These are phyloP conservation scores for Gentiana macrophylla DNA, from an alignment of 257 asterid species.

Conservation along the genomic window DNA sequence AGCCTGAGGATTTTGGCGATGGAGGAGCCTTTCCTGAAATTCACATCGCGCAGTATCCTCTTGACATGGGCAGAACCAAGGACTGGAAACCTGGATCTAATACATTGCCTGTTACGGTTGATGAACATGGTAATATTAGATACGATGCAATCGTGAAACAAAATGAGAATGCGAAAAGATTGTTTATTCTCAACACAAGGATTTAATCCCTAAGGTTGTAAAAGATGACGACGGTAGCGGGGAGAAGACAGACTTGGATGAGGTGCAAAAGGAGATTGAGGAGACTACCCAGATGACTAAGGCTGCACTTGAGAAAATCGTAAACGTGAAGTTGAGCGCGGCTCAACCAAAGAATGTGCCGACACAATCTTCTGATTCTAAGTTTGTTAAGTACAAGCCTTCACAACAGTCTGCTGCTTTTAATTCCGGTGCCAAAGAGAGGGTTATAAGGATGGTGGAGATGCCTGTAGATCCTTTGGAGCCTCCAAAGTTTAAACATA, in stretches of 20 bases:
- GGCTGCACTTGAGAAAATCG: conserved; percentile 89
- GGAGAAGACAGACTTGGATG: conserved; percentile 66
- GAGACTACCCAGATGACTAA: conserved; percentile 74
- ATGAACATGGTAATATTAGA: conserved; percentile 72
- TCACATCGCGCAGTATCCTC: conserved; percentile 76
- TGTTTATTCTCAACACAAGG: conserved; percentile 69
- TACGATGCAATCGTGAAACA: conserved; percentile 81
- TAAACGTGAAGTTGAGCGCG: conserved; percentile 80
- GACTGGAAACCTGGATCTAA: conserved; percentile 44
- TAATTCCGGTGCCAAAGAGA: conserved; percentile 88
- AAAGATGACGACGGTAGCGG: conserved; percentile 37
- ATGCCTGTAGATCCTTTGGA: conserved; percentile 88
- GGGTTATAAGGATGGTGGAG: conserved; percentile 88
- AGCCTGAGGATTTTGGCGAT: conserved; percentile 82
- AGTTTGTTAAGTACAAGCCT: conserved; percentile 89
- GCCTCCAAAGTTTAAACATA: conserved; percentile 91
- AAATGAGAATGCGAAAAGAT: conserved; percentile 79
- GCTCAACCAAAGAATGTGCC: conserved; percentile 94
- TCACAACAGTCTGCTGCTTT: conserved; percentile 89
- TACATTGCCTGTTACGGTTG: conserved; percentile 75
- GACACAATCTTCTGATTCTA: conserved; percentile 56
- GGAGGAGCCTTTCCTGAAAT: conserved; percentile 94
- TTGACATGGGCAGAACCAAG: conserved; percentile 64
- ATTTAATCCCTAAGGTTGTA: conserved; percentile 64
- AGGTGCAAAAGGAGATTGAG: conserved; percentile 67